Evolutionary conservation across 2,329 filamentous ascomycete species (phyloP).

Genomic region (Phyllosticta paracitricarpa): DNA sequence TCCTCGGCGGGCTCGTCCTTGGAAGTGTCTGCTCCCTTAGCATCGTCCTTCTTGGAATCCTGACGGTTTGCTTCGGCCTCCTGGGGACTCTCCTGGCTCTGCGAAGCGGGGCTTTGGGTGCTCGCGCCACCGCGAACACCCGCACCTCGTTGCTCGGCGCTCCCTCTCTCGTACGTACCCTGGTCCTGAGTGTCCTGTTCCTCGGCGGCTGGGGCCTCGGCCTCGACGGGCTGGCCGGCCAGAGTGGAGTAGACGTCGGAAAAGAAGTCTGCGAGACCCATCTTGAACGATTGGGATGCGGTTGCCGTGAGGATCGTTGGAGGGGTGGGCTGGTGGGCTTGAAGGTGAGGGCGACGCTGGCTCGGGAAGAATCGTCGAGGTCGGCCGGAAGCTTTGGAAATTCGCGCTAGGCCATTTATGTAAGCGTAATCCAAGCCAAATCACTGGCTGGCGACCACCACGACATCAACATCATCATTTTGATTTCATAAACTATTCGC

Average conservation of each 20-base stretch:
- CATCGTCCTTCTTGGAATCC: slow-evolving; percentile 12
- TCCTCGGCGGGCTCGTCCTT: slow-evolving; percentile 39
- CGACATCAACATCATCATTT: background rate
- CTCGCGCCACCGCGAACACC: slow-evolving; percentile 29
- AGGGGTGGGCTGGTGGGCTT: background rate
- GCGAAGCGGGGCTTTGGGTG: slow-evolving; percentile 24
- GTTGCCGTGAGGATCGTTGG: slow-evolving; percentile 8
- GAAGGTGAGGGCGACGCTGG: background rate
- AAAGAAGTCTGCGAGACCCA: slow-evolving; percentile 57
- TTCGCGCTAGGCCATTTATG: slow-evolving; percentile 7
- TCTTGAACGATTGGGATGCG: slow-evolving; percentile 19
- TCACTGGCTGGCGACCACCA: slow-evolving; percentile 5
- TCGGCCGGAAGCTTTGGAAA: slow-evolving; percentile 4
- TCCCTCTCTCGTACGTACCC: slow-evolving; percentile 18
- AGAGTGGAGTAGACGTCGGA: slow-evolving; percentile 56
- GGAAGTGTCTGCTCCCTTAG: slow-evolving; percentile 28
- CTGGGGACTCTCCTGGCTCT: slow-evolving; percentile 30
- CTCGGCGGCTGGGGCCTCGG: slow-evolving; percentile 35
- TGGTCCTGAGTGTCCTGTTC: slow-evolving; percentile 30
- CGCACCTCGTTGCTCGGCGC: slow-evolving; percentile 20
- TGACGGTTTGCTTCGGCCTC: slow-evolving; percentile 14
- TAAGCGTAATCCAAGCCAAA: slow-evolving; percentile 8
- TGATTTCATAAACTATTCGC: background rate
- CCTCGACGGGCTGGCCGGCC: slow-evolving; percentile 36
- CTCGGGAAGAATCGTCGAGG: slow-evolving; percentile 8